Evolutionary conservation across 2,329 filamentous ascomycete species (phyloP), one percentile per base, ranked within the genome.

Genomic region (Eurotiales sp.): DNA sequence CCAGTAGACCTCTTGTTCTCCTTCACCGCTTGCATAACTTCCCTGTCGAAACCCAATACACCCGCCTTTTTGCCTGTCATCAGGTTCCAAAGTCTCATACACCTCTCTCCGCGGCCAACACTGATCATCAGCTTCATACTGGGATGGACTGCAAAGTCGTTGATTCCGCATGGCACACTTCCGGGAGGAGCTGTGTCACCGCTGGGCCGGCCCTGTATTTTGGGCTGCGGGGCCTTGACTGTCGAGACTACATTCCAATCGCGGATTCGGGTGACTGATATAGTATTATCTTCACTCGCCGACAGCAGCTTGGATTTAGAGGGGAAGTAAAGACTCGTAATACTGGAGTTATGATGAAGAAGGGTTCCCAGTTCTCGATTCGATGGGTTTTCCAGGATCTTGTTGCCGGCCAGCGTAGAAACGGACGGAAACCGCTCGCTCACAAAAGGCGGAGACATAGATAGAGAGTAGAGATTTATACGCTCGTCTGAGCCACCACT

Each of bases 71-170:
- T 95, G 14, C 91, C 93, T 2, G 92, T 97, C 58, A 97, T 90
- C 57, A 99, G 70, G 64, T 99, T 97, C 93, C 93, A 99, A 58
- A 97, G 71, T 57, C 93, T 78, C 88, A 99, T 95, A 64, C 86
- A 90, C 58, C 84, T 85, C 74, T 99, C 93, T 58, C 90, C 90
- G 62, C 86, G 89, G 59, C 89, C 87, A 8, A 97, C 90, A 60
- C 84, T 95, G 54, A 99, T 83, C 88, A 97, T 96, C 46, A 99
- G 77, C 73, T 96, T 97, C 81, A 95, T 89, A 68, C 88, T 95
- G 0, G 93, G 92, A 67, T 99, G 93, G 22, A 99, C 87, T 2
- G 92, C 90, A 68, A 99, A 95, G 67, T 91, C 88, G 67, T 96
- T 97, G 59, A 97, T 83, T 15, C 93, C 93, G n/a, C 85, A 82